Percentiles rank a stretch among this genome's conserved stretches.
phyloP scores from a whole-genome alignment of 495 filamentous ascomycete genomes.

The Penicillium silybi region DNA sequence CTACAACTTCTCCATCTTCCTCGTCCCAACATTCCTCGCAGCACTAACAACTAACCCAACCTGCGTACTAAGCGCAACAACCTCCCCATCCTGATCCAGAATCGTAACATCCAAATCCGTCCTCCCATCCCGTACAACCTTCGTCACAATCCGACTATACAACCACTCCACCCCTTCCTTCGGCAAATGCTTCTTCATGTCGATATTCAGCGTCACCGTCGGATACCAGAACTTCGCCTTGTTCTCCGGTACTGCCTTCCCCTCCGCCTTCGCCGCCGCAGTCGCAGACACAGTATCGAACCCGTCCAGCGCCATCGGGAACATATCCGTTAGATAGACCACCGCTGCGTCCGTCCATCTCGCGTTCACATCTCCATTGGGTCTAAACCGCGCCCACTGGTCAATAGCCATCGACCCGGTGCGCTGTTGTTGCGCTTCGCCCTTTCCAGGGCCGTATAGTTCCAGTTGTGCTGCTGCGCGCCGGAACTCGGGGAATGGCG shows the following conservation, averaged over 20 bases:
- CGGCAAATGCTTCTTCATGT: conserved; percentile 61
- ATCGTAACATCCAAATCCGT: conserved; percentile 63
- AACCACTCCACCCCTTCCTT: conserved; percentile 61
- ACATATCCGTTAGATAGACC: conserved; percentile 61
- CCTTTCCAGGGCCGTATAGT: conserved; percentile 51
- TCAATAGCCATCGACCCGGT: conserved; percentile 45
- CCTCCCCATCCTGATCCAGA: conserved; percentile 51
- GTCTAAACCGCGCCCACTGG: conserved; percentile 60
- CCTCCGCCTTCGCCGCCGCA: conserved; percentile 16
- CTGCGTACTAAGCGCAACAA: conserved; percentile 62
- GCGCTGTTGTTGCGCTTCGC: conserved; percentile 25
- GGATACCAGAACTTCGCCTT: conserved; percentile 67
- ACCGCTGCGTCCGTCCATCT: conserved; percentile 53
- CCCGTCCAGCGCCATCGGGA: conserved; percentile 53
- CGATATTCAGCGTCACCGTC: conserved; percentile 65
- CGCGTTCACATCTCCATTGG: conserved; percentile 34
- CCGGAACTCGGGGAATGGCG: conserved; percentile 45
- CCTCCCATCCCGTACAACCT: conserved; percentile 57
- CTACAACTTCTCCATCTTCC: conserved; percentile 35
- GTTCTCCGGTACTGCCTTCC: conserved; percentile 6
- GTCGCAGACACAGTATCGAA: conserved; percentile 31
- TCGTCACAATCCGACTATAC: conserved; percentile 53
- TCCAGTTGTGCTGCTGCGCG: conserved; percentile 52
- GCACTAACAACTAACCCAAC: conserved; percentile 55
- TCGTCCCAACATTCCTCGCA: conserved; percentile 47